These are phyloP conservation scores for Globisporangium cystogenes DNA, from an alignment of 352 stramenopile species.

Conservation along the genomic window DNA sequence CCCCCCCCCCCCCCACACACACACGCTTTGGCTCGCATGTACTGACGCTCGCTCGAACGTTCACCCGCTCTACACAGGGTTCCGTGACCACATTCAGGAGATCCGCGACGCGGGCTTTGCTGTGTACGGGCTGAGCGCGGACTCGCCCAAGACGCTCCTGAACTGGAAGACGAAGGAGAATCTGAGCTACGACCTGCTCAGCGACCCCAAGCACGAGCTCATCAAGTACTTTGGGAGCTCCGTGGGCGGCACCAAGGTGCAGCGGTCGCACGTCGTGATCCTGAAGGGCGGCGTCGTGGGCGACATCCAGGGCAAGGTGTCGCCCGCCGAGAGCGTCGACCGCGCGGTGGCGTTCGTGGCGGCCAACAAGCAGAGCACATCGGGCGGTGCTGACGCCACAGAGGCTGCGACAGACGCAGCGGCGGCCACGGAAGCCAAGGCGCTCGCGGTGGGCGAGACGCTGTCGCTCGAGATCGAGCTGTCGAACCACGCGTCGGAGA, in stretches of 20 bases:
- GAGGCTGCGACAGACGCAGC: background rate
- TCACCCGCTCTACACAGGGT: slow-evolving; percentile 21
- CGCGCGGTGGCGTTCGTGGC: slow-evolving; percentile 69
- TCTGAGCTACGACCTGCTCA: slow-evolving; percentile 77
- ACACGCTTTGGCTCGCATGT: too few relatives aligned
- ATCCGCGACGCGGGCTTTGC: slow-evolving; percentile 77
- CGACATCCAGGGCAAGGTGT: slow-evolving; percentile 76
- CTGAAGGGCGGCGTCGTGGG: slow-evolving; percentile 73
- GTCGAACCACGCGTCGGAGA: slow-evolving; percentile 51
- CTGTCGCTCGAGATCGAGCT: slow-evolving; percentile 62
- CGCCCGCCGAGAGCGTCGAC: slow-evolving; percentile 66
- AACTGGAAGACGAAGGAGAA: slow-evolving; percentile 81
- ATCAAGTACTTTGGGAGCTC: slow-evolving; percentile 88
- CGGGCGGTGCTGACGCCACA: background rate
- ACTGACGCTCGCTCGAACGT: background rate
- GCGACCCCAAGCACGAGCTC: slow-evolving; percentile 74
- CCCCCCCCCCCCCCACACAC: too few relatives aligned
- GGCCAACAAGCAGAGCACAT: slow-evolving; percentile 25
- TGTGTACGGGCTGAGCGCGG: slow-evolving; percentile 76
- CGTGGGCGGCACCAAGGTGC: slow-evolving; percentile 65
- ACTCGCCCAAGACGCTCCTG: slow-evolving; percentile 61
- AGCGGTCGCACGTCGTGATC: slow-evolving; percentile 83
- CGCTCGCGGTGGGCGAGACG: slow-evolving; percentile 38
- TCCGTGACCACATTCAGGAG: slow-evolving; percentile 79
- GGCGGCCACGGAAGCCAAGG: slow-evolving; percentile 1